Base-by-base conservation (phyloP, 768 basidiomycete genomes). In the Russula brevipes region DNA sequence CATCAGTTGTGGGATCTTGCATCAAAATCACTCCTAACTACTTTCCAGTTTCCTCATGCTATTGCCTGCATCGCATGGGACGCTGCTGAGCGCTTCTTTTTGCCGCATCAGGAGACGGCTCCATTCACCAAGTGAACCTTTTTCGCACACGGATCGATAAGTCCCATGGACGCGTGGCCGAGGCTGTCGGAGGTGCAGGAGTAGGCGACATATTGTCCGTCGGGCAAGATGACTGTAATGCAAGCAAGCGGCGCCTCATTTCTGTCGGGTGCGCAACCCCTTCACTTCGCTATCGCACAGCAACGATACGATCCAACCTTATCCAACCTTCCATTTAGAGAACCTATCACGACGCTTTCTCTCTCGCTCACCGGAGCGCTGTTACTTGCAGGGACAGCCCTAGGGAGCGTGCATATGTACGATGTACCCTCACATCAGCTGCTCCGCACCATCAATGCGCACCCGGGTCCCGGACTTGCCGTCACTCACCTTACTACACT, bases 391-490 rank as follows among this genome's bases (percentile, higher is more conserved):
- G 94, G 96, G 24, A 95, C 93, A 0, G 72, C 81, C 2, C 73
- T 81, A 2, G 93, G 93, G 2, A 71, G 84, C 12, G 82, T 98
- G 54, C 82, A 91, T 61, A 73, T 94, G 44, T 93, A 94, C 72
- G 91, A 97, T 65, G 82, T 96, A 36, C 85, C 91, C 2, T 96
- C 96, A 0, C 91, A 94, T 70, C 95, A 98, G 71, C 84, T 86
- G 35, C 77, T 97, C 33, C 88, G 94, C 51, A 88, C 89, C 33
- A 85, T 98, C 67, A 81, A 83, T 17, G 79, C 86, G 0, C 88
- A 84, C 72, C 88, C 85, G 68, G 83, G 84, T 49, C 72, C 84
- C 68, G 74, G 83, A 36, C 54, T 64, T 35, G 63, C 63, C 38
- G 86, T 98, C 72, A 85, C 91, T 16, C 78, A 85, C 73, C 74